phyloP scores from a whole-genome alignment of 257 asterid genomes.

The Solanum virginianum region DNA sequence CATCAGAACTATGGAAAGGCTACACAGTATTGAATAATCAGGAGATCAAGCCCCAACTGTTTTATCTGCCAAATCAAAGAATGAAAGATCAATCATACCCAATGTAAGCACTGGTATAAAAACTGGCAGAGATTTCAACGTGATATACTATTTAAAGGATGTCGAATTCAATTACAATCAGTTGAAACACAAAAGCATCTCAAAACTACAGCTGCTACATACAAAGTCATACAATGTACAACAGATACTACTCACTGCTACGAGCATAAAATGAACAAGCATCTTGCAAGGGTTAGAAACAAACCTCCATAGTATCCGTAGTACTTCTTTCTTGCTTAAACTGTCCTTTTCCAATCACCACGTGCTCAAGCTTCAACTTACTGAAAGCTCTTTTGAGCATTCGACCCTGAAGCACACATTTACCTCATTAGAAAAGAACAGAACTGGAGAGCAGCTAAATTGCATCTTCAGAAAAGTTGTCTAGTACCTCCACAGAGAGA shows the following conservation, averaged over 20 bases:
- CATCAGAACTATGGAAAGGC: background rate
- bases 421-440: background rate
- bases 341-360: constrained; percentile 93
- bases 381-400: constrained; percentile 89
- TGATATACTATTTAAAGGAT: background rate
- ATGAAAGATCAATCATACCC: background rate
- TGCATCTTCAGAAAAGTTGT: background rate
- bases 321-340: constrained; percentile 76
- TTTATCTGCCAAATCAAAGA: background rate
- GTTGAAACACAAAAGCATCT: background rate
- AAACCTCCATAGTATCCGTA: background rate
- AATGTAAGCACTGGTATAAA: background rate
- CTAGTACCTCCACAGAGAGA: constrained; percentile 80
- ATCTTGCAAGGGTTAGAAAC: background rate
- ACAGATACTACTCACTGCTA: background rate
- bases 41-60: background rate
- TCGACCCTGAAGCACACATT: constrained; percentile 50
- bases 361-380: constrained; percentile 95
- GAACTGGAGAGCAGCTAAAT: background rate
- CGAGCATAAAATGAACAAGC: background rate
- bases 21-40: background rate
- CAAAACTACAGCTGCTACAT: background rate
- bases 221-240: background rate
- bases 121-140: background rate
- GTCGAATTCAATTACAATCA: background rate